These are phyloP conservation scores for Fusarium keratoplasticum DNA, from an alignment of 2,329 filamentous ascomycete genomes.

Conservation along the genomic window DNA sequence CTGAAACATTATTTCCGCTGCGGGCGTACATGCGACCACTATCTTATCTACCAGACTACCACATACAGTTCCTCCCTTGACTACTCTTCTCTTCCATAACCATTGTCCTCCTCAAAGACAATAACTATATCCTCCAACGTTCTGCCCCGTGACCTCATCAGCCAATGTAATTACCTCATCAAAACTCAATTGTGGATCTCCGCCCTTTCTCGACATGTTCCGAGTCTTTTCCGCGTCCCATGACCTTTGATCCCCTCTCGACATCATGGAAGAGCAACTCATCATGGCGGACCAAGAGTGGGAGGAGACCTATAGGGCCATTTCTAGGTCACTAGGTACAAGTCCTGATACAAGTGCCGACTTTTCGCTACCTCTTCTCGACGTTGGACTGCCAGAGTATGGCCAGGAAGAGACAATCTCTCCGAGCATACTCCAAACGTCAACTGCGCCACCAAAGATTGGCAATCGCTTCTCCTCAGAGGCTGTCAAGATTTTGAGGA, in stretches of 20 bases:
- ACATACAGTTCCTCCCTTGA: neutral
- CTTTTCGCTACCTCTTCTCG: neutral
- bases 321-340: neutral
- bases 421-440: constrained; percentile 23
- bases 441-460: constrained; percentile 29
- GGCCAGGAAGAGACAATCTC: constrained; percentile 18
- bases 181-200: constrained; percentile 28
- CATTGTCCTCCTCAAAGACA: neutral
- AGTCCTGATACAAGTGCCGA: constrained; percentile 5
- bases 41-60: neutral
- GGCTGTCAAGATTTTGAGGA: constrained; percentile 68
- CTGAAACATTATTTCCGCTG: neutral
- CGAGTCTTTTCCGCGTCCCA: constrained; percentile 31
- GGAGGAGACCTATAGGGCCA: neutral
- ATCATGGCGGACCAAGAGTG: constrained; percentile 17
- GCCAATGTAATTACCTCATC: neutral
- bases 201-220: constrained; percentile 33
- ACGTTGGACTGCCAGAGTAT: neutral
- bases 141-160: neutral
- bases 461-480: constrained; percentile 31
- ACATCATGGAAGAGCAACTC: neutral
- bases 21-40: neutral
- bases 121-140: neutral
- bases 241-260: constrained; percentile 17
- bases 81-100: neutral